phyloP scores from a whole-genome alignment of 805 yeast species.

The Yarrowia bubula region DNA sequence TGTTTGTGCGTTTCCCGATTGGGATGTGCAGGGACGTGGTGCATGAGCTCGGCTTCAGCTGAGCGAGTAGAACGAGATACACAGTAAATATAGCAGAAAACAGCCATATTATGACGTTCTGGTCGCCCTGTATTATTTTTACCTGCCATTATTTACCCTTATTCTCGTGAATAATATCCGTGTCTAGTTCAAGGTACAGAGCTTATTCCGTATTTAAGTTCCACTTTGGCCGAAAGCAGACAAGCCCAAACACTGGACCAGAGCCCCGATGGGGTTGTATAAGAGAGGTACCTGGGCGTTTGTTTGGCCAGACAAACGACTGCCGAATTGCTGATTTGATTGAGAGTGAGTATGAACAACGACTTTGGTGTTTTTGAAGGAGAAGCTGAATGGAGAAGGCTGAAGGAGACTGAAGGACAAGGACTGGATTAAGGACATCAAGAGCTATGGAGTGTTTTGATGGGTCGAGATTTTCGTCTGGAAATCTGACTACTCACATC shows the following conservation, averaged over 20 bases:
- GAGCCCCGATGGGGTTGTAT: not conserved
- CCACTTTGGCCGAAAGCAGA: constrained; percentile 19
- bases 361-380: too few relatives aligned
- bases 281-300: not conserved
- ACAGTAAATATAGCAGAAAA: too few relatives aligned
- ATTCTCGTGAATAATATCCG: not conserved
- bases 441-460: too few relatives aligned
- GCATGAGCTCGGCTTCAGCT: too few relatives aligned
- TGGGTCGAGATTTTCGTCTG: too few relatives aligned
- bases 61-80: too few relatives aligned
- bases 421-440: too few relatives aligned
- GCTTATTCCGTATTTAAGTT: not conserved
- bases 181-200: not conserved
- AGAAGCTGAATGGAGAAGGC: too few relatives aligned
- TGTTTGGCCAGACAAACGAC: not conserved
- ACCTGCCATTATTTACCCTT: not conserved
- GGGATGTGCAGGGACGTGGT: not conserved
- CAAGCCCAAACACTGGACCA: not conserved
- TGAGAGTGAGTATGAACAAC: constrained; percentile 27
- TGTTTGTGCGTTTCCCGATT: not conserved
- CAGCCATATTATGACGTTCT: too few relatives aligned
- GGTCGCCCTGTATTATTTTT: too few relatives aligned
- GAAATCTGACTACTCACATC: too few relatives aligned
- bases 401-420: too few relatives aligned
- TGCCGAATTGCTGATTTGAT: constrained; percentile 6